Conservation (phyloP, 2,329 filamentous ascomycete species). For the Trichoderma simmonsii region DNA sequence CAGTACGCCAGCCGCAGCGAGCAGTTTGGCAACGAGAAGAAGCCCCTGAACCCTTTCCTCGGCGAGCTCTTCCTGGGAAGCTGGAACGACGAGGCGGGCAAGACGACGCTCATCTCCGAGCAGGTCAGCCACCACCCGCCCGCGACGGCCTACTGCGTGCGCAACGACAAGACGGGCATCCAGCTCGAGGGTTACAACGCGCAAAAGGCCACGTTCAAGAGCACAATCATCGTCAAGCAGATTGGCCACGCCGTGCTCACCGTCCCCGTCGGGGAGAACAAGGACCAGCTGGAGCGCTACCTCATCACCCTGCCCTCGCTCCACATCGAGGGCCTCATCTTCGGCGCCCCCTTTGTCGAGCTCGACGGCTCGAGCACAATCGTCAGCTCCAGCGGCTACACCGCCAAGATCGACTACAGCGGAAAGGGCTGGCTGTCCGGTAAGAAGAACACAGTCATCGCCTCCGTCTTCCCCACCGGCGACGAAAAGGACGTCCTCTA, state of each 20-base stretch:
- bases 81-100: constrained; percentile 80
- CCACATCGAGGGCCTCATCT: constrained; percentile 91
- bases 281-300: constrained; percentile 62
- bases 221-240: constrained; percentile 93
- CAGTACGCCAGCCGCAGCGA: constrained; percentile 76
- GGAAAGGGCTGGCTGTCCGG: constrained; percentile 93
- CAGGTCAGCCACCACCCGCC: constrained; percentile 95
- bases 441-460: constrained; percentile 89
- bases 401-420: constrained; percentile 86
- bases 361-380: constrained; percentile 84
- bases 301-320: constrained; percentile 87
- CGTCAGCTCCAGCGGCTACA: constrained; percentile 79
- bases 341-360: constrained; percentile 84
- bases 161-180: constrained; percentile 80
- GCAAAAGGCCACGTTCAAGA: constrained; percentile 91
- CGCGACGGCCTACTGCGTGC: constrained; percentile 89
- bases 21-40: constrained; percentile 86
- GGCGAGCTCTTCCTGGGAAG: constrained; percentile 91
- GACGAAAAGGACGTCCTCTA: constrained; percentile 73
- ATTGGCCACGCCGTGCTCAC: constrained; percentile 84
- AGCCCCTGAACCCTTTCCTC: constrained; percentile 93
- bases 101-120: constrained; percentile 84
- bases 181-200: constrained; percentile 85
- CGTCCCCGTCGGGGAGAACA: constrained; percentile 49
- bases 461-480: constrained; percentile 67